phyloP scores from a whole-genome alignment of 345 rosid genomes.

The Lenwebbia sp. region DNA sequence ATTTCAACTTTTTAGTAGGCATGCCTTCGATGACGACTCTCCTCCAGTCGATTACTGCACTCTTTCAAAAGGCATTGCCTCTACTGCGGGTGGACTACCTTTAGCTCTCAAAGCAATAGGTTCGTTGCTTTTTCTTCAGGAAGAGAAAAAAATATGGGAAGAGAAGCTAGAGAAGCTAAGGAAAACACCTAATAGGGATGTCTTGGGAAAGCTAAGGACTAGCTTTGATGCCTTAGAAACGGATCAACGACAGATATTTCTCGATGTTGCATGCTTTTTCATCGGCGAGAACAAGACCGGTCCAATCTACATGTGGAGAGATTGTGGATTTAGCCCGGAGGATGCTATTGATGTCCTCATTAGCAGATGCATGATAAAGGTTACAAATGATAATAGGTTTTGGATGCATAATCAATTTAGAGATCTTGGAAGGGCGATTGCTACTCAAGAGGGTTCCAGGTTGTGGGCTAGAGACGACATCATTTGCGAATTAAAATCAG shows the following conservation, averaged over 20 bases:
- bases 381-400: rapidly evolving
- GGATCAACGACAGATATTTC: not conserved
- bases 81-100: not conserved
- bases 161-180: not conserved
- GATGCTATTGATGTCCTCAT: not conserved
- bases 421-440: not conserved
- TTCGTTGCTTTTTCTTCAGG: not conserved
- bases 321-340: not conserved
- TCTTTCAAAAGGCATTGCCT: not conserved
- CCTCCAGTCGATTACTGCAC: not conserved
- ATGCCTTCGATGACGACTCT: rapidly evolving
- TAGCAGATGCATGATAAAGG: not conserved
- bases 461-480: not conserved
- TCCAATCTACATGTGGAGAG: not conserved
- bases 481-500: not conserved
- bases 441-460: rapidly evolving
- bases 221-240: not conserved
- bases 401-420: not conserved
- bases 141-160: not conserved
- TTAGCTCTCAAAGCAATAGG: not conserved
- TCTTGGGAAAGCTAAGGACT: not conserved
- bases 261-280: not conserved
- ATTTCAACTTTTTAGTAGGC: not conserved
- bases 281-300: rapidly evolving
- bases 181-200: not conserved